Percentiles rank a stretch among this genome's conserved stretches.
These are phyloP conservation scores for Taiozyma onychis DNA, from an alignment of 1,139 yeast species.

Conservation along the genomic window DNA sequence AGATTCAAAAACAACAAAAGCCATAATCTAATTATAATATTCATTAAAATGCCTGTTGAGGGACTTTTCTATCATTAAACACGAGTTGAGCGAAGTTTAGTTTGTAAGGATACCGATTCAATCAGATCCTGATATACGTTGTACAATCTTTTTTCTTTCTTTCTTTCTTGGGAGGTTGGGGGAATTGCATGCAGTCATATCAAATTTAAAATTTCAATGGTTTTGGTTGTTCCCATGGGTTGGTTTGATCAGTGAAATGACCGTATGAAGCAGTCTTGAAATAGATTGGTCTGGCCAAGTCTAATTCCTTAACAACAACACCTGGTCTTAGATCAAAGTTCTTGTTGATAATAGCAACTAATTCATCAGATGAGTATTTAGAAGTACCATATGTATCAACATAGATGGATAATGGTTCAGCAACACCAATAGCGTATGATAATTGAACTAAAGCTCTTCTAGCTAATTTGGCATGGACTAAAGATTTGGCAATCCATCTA, in stretches of 20 bases:
- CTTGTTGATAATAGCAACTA: conserved; percentile 83
- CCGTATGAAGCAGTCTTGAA: conserved; percentile 99
- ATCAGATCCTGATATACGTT: not conserved
- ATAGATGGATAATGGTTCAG: conserved; percentile 96
- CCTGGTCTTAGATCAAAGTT: conserved; percentile 99
- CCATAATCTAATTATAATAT: not conserved
- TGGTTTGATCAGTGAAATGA: conserved; percentile 98
- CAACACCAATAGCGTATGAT: conserved; percentile 99
- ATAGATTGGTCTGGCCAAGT: conserved; percentile 98
- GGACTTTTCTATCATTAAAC: not conserved
- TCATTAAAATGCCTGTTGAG: not conserved
- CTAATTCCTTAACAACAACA: conserved; percentile 93
- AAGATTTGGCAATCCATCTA: conserved; percentile 99
- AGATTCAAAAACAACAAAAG: not conserved
- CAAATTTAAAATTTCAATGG: conserved; percentile 61
- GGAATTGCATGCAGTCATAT: not conserved
- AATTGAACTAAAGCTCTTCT: conserved; percentile 97
- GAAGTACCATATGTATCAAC: conserved; percentile 99
- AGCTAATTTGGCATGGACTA: conserved; percentile 90
- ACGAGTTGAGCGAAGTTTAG: conserved; percentile 1
- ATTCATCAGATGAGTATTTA: conserved; percentile 78
- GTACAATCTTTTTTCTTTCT: too few species aligned
- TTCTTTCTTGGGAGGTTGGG: not conserved
- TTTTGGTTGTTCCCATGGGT: conserved; percentile 98
- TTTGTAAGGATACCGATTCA: not conserved